These are phyloP conservation scores for Cocos nucifera DNA, from an alignment of 176 grass and related monocot genomes.

Conservation along the genomic window DNA sequence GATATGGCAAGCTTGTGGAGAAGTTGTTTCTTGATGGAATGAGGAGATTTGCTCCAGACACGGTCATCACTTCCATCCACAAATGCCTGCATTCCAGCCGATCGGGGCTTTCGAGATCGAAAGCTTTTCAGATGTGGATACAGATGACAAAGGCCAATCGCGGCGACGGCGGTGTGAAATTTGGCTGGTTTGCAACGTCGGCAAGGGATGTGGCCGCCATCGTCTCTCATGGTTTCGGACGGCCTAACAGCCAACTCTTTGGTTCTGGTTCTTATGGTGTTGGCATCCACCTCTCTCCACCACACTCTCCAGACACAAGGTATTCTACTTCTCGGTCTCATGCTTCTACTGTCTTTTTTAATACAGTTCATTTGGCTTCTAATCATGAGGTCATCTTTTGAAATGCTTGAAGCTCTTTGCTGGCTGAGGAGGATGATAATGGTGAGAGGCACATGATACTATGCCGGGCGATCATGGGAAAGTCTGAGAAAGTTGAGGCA, in stretches of 20 bases:
- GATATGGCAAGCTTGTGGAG: constrained; percentile 45
- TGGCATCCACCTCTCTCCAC: constrained; percentile 64
- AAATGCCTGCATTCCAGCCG: constrained; percentile 24
- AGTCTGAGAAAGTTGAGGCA: constrained; percentile 33
- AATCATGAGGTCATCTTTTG: neutral
- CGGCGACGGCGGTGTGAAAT: constrained; percentile 33
- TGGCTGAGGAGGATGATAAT: constrained; percentile 36
- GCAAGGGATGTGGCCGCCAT: constrained; percentile 32
- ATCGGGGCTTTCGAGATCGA: constrained; percentile 14
- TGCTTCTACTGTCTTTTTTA: no score
- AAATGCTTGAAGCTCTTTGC: constrained; percentile 32
- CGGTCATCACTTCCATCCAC: constrained; percentile 47
- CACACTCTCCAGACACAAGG: constrained; percentile 48
- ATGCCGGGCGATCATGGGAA: constrained; percentile 69
- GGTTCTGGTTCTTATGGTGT: constrained; percentile 37
- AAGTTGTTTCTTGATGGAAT: constrained; percentile 55
- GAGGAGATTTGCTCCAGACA: neutral
- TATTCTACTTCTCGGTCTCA: no score
- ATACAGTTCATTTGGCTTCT: neutral
- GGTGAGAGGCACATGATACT: constrained; percentile 69
- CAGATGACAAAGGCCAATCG: constrained; percentile 33
- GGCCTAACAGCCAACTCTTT: constrained; percentile 18
- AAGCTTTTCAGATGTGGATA: constrained; percentile 34
- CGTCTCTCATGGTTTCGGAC: constrained; percentile 36
- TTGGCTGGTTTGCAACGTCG: constrained; percentile 58